phyloP scores from a whole-genome alignment of 139 green algal species.

The Coelastrella sp. region DNA sequence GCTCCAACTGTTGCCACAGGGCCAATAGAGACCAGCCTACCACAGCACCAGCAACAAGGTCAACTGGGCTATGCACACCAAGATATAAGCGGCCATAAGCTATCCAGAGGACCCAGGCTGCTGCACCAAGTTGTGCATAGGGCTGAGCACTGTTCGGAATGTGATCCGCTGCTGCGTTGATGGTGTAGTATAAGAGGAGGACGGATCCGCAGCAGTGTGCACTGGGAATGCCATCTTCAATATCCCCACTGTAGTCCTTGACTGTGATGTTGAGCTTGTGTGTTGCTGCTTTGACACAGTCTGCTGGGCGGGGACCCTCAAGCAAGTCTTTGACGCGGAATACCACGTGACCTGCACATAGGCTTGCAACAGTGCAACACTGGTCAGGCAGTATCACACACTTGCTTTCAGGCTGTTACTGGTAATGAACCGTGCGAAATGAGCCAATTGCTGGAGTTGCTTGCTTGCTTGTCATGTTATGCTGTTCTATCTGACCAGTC shows the following conservation, averaged over 20 bases:
- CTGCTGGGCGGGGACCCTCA: slow-evolving; percentile 28
- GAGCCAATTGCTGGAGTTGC: background rate
- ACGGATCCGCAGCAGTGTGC: slow-evolving; percentile 21
- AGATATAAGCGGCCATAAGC: slow-evolving; percentile 35
- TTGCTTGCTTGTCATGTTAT: background rate
- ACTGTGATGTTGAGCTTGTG: background rate
- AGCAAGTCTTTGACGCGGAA: slow-evolving; percentile 35
- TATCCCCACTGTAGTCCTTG: slow-evolving; percentile 24
- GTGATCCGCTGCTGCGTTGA: slow-evolving; percentile 7
- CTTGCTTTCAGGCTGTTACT: no score
- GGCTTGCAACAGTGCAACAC: background rate
- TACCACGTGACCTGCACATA: background rate
- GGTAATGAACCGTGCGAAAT: background rate
- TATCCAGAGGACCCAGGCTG: slow-evolving; percentile 32
- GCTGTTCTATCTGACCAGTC: no score
- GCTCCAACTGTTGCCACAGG: slow-evolving; percentile 18
- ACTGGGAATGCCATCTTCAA: slow-evolving; percentile 40
- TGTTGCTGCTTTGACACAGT: slow-evolving; percentile 17
- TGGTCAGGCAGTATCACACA: background rate
- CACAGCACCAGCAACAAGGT: background rate
- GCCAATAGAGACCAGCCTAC: background rate
- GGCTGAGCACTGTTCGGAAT: background rate
- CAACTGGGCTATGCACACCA: slow-evolving; percentile 22
- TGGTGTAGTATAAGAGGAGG: slow-evolving; percentile 18
- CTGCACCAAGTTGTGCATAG: background rate